A percentile compares a stretch with the other conserved stretches of the same genome.
These are phyloP conservation scores for Aspergillus proliferans DNA, from an alignment of 2,329 filamentous ascomycete species.

Conservation along the genomic window DNA sequence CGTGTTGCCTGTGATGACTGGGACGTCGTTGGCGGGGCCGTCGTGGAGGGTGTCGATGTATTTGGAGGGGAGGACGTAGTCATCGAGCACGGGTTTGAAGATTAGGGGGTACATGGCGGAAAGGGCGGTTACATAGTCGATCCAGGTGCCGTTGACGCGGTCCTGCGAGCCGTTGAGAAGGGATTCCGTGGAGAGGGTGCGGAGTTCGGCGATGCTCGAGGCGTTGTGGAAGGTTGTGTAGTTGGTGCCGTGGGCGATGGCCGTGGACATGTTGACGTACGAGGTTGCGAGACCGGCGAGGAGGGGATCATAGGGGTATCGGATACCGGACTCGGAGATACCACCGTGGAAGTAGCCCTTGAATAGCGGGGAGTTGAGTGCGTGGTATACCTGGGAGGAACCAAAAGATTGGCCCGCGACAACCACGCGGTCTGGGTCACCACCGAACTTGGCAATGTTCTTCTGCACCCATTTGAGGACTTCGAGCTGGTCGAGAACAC, in stretches of 20 bases:
- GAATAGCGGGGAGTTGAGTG: slow-evolving; percentile 24
- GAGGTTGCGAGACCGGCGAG: slow-evolving; percentile 23
- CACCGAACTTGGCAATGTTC: slow-evolving; percentile 49
- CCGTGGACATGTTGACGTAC: slow-evolving; percentile 23
- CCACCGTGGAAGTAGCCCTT: slow-evolving; percentile 24
- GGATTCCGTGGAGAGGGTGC: slow-evolving; percentile 17
- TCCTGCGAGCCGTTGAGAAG: slow-evolving; percentile 21
- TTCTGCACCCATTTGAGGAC: slow-evolving; percentile 50
- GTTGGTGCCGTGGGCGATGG: slow-evolving; percentile 17
- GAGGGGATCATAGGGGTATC: slow-evolving; percentile 23
- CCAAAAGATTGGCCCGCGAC: slow-evolving; percentile 30
- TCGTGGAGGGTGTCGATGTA: slow-evolving; percentile 20
- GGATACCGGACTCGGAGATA: slow-evolving; percentile 25
- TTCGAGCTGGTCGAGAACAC: slow-evolving; percentile 49
- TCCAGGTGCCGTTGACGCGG: slow-evolving; percentile 18
- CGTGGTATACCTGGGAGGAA: slow-evolving; percentile 26
- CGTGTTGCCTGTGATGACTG: slow-evolving; percentile 32
- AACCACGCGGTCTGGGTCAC: slow-evolving; percentile 45
- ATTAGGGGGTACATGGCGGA: slow-evolving; percentile 21
- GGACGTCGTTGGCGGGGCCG: slow-evolving; percentile 29
- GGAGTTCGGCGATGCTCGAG: slow-evolving; percentile 17
- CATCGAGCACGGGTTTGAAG: slow-evolving; percentile 23
- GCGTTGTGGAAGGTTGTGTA: slow-evolving; percentile 21
- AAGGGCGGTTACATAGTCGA: slow-evolving; percentile 21
- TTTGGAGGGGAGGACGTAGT: slow-evolving; percentile 20